Conservation (phyloP, 495 filamentous ascomycete species). For the Podospora conica region DNA sequence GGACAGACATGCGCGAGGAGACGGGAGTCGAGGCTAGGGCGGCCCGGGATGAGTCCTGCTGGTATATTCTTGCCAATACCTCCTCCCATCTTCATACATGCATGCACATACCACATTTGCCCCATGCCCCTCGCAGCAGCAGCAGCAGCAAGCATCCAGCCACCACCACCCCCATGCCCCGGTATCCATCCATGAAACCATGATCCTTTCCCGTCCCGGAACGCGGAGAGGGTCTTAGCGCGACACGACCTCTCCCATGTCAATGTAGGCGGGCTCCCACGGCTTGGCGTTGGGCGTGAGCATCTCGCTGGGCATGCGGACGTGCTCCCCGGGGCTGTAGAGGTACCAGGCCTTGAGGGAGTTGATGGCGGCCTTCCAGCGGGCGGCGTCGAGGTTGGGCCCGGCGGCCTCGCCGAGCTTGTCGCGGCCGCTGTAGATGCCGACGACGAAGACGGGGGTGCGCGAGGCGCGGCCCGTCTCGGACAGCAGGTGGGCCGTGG, state of each 20-base stretch:
- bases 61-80: background rate
- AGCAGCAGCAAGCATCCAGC: background rate
- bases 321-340: conserved; percentile 66
- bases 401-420: conserved; percentile 84
- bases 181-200: background rate
- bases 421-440: conserved; percentile 81
- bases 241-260: conserved; percentile 80
- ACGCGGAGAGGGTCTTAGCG: conserved; percentile 5
- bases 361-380: conserved; percentile 69
- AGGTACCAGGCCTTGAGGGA: conserved; percentile 93
- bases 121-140: background rate
- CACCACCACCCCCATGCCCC: background rate
- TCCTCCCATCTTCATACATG: background rate
- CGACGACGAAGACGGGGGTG: conserved; percentile 89
- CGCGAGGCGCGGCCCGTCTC: conserved; percentile 81
- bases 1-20: background rate
- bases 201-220: background rate
- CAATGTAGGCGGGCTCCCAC: conserved; percentile 82
- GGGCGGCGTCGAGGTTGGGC: conserved; percentile 66
- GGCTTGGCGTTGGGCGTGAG: conserved; percentile 51
- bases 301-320: conserved; percentile 73
- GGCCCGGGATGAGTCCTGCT: background rate
- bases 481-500: conserved; percentile 75
- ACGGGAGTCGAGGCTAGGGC: background rate
- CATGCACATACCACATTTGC: background rate